Evolutionary conservation across 768 basidiomycete species (phyloP).

Genomic region (Plicaturopsis crispa): DNA sequence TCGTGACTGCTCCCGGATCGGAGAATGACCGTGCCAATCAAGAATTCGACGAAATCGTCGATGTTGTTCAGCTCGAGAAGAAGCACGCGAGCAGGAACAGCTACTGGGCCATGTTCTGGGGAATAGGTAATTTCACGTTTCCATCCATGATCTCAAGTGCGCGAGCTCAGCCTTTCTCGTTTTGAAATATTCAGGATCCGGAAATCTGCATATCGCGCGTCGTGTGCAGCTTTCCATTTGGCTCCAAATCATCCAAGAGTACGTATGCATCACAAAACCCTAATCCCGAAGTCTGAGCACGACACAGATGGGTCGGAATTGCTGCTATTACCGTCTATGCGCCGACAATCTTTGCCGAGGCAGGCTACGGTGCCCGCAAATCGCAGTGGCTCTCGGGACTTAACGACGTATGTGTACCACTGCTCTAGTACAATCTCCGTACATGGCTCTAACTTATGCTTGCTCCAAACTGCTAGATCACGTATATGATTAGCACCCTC

Average conservation of each 20-base stretch:
- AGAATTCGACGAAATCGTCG: constrained; percentile 32
- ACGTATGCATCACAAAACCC: too few species aligned
- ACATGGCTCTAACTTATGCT: not conserved
- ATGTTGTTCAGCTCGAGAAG: constrained; percentile 30
- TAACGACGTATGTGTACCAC: constrained; percentile 26
- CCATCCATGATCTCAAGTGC: not conserved
- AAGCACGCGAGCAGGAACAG: constrained; percentile 29
- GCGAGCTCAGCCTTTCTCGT: not conserved
- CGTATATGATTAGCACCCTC: constrained; percentile 33
- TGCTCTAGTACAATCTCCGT: not conserved
- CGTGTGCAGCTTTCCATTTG: constrained; percentile 35
- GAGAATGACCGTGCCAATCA: constrained; percentile 17
- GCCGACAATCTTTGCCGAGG: constrained; percentile 34
- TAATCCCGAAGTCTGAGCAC: too few species aligned
- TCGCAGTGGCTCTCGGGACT: constrained; percentile 36
- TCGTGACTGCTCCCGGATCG: constrained; percentile 2
- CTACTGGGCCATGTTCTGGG: constrained; percentile 39
- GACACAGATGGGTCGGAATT: constrained; percentile 32
- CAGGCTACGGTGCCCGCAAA: constrained; percentile 34
- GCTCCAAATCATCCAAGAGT: constrained; percentile 39
- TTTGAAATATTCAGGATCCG: constrained; percentile 15
- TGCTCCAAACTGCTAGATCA: constrained; percentile 30
- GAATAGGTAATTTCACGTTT: constrained; percentile 19
- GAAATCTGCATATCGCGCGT: constrained; percentile 32
- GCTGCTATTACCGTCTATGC: constrained; percentile 39